phyloP scores from a whole-genome alignment of 116 monocot genomes.

The Trichopus zeylanicus region DNA sequence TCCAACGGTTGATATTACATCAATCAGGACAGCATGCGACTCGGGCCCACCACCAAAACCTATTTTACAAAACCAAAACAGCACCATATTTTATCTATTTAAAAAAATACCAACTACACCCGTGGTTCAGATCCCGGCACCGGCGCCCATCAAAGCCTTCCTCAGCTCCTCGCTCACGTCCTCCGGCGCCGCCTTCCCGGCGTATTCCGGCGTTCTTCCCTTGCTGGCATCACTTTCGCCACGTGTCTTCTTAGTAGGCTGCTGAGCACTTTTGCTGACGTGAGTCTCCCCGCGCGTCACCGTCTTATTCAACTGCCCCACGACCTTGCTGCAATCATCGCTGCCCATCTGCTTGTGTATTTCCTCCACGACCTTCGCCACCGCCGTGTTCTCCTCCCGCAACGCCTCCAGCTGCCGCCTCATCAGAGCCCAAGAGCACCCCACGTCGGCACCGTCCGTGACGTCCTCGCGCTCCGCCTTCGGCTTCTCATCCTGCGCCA shows the following conservation, averaged over 20 bases:
- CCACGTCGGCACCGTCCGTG: not conserved
- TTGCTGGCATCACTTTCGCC: too few relatives aligned
- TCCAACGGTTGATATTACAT: too few relatives aligned
- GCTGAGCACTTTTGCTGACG: not conserved
- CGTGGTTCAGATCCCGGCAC: constrained; percentile 3
- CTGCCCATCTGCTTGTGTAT: constrained; percentile 17
- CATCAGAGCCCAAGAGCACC: constrained; percentile 11
- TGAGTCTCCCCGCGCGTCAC: too few relatives aligned
- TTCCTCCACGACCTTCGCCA: constrained; percentile 44
- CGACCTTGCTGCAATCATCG: constrained; percentile 2
- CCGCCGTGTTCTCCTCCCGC: constrained; percentile 31
- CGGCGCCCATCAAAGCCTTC: constrained; percentile 37
- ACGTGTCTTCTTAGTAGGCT: not conserved
- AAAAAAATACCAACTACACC: too few relatives aligned
- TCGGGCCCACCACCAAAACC: too few relatives aligned
- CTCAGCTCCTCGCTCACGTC: constrained; percentile 43
- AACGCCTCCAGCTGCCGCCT: constrained; percentile 36
- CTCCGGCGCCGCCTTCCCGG: constrained; percentile 3
- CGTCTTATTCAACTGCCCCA: not conserved
- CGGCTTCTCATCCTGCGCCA: constrained; percentile 1
- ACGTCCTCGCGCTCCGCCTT: not conserved
- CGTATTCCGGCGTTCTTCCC: constrained; percentile 4
- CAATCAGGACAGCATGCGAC: too few relatives aligned
- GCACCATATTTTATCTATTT: too few relatives aligned
- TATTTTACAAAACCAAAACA: too few relatives aligned